Evolutionary conservation across 768 basidiomycete genomes (phyloP), one percentile per base, ranked within the genome.

Genomic region (Leucocoprinus leucothites): DNA sequence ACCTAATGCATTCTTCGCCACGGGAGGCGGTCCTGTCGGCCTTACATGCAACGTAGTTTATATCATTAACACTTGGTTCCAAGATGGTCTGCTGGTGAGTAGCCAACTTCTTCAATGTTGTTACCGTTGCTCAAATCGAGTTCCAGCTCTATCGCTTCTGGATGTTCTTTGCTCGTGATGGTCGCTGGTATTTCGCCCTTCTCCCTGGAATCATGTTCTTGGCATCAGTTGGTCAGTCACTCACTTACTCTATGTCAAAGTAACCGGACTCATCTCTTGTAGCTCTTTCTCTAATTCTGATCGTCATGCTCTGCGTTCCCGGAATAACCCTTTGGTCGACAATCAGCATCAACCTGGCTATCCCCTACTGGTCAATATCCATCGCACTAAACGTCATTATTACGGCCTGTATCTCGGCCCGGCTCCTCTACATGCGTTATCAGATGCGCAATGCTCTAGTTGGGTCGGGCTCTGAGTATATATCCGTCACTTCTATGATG

Each of bases 301-400:
- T 60, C 22, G 48, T 56, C 40, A 44, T 53, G 51, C 53, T 47
- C 25, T 48, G 43, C 31, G 40, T 46, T 35, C 55, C 48, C 9
- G 40, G 45, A 19, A 40, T 55, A 25, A 56, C 58, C 1, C 59
- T 61, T 31, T 64, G 61, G 64, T 45, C 35, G 1, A 47, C 49
- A 16, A 40, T 48, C 11, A 55, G 55, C 13, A 58, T 71, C 53
- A 64, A 69, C 45, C 70, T 72, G 53, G 71, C 65, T 18, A 66
- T 68, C 26, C 64, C 72, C 3, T 77, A 73, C 63, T 72, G 67
- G 53, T 61, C 72, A 11, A 57, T 71, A 14, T 67, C 72, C 9
- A 64, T 76, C 46, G 61, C 67, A 13, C 61, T 74, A 38, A 77
- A 75, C 67, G 59, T 74, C 44, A 46, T 73, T 51, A 62, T 72